These are phyloP conservation scores for Cyclospora cayetanensis DNA, from an alignment of 169 alveolate species.

Conservation along the genomic window DNA sequence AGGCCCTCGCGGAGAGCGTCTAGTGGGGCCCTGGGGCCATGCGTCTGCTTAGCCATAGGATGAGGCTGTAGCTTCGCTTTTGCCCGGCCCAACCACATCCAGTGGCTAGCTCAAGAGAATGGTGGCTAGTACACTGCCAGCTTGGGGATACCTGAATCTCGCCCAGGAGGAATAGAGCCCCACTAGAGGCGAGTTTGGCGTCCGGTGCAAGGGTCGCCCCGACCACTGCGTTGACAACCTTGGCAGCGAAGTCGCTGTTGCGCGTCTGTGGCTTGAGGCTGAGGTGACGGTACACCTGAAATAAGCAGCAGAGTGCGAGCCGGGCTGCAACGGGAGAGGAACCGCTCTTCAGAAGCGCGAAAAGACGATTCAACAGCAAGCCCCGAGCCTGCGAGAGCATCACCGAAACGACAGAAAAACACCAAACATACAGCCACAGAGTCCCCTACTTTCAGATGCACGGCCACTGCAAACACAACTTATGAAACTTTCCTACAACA, in stretches of 20 bases:
- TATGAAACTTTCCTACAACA: no score
- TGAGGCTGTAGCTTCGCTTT: no score
- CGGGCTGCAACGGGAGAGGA: slow-evolving; percentile 59
- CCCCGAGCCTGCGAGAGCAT: slow-evolving; percentile 4
- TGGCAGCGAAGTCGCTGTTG: background rate
- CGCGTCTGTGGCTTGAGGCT: background rate
- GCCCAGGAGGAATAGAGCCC: slow-evolving; percentile 66
- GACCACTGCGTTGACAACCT: slow-evolving; percentile 47
- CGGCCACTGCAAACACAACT: no score
- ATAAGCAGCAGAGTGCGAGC: slow-evolving; percentile 35
- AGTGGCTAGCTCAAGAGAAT: background rate
- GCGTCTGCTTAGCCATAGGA: no score
- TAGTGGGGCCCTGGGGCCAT: no score
- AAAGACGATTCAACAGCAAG: background rate
- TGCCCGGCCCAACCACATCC: no score
- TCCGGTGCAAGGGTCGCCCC: slow-evolving; percentile 53
- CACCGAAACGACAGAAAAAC: no score
- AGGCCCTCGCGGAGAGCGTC: no score
- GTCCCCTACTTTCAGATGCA: no score
- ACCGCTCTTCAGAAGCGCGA: background rate
- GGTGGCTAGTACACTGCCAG: background rate
- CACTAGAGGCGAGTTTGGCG: slow-evolving; percentile 34
- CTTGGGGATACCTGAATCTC: slow-evolving; percentile 40
- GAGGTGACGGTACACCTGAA: slow-evolving; percentile 57
- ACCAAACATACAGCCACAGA: no score